A percentile compares a stretch with the other conserved stretches of the same genome.
phyloP scores from a whole-genome alignment of 1,284 basidiomycete species.

The Cutaneotrichosporon daszewskae region DNA sequence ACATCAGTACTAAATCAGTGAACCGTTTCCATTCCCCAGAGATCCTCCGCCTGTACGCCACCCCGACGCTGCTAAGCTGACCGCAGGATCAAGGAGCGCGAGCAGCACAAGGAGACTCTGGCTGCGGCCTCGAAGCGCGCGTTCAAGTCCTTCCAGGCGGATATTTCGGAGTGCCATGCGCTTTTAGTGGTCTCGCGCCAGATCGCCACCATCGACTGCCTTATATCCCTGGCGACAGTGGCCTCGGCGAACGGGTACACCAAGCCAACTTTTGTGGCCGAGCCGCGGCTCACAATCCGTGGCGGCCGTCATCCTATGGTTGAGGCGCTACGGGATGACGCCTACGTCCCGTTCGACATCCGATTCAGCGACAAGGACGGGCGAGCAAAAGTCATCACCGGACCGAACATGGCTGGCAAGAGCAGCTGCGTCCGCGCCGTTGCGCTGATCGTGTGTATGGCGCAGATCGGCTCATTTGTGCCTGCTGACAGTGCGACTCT shows the following conservation, averaged over 20 bases:
- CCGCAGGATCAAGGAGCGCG: conserved; percentile 58
- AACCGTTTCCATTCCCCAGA: conserved; percentile 78
- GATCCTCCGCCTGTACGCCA: conserved; percentile 55
- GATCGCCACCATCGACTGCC: conserved; percentile 60
- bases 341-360: conserved; percentile 63
- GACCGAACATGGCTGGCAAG: conserved; percentile 51
- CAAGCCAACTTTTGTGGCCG: conserved; percentile 67
- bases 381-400: conserved; percentile 66
- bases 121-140: conserved; percentile 61
- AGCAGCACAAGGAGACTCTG: conserved; percentile 71
- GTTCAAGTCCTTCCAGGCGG: conserved; percentile 61
- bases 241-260: conserved; percentile 47
- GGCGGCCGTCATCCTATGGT: conserved; percentile 67
- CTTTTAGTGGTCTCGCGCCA: conserved; percentile 64
- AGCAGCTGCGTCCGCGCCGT: conserved; percentile 43
- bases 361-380: conserved; percentile 48
- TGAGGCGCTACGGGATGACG: conserved; percentile 65
- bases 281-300: conserved; percentile 49
- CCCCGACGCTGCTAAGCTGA: not conserved
- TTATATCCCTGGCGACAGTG: conserved; percentile 42
- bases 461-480: conserved; percentile 55
- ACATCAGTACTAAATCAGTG: conserved; percentile 62
- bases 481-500: conserved; percentile 67
- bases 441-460: conserved; percentile 46
- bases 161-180: conserved; percentile 66